Evolutionary conservation across 2,329 filamentous ascomycete species (phyloP), one percentile per base, ranked within the genome.

Genomic region (Ceratocystiopsis minuta): DNA sequence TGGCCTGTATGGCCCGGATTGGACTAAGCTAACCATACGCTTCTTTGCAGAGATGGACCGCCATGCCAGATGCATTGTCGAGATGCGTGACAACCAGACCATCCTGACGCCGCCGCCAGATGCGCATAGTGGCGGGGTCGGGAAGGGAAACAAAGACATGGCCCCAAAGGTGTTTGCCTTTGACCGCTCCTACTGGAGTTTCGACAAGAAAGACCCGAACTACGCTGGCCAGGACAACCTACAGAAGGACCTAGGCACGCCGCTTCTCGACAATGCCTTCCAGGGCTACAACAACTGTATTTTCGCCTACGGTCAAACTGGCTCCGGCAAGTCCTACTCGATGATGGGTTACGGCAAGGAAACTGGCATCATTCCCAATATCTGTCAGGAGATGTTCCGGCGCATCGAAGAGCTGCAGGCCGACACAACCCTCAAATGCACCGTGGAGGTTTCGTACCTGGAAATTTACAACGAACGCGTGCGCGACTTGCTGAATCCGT

Each of bases 391-490:
- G 60, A 70, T 98, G 40, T 98, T 98, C 57, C 78, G 94, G 63
- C 76, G 90, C 43, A 95, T 98, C 56, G 80, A 88, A 49, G 73
- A 76, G 36, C 70, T 74, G 24, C 68, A 74, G 42, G 78, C 82
- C 50, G 80, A 92, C 54, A 81, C 81, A 42, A 92, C 90, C 60
- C 85, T 94, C 57, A 93, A 84, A 51, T 98, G 95, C 68, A 90
- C 88, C 53, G 90, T 98, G 49, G 81, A 90, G 48, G 90, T 96
- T 24, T 95, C 87, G 4, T 98, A 98, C 64, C 96, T 98, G 55
- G 90, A 98, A 58, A 90, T 98, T 47, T 98, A 98, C 71, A 98
- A 98, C 61, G 90, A 98, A 63, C 90, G 96, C 60, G 90, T 98
- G 39, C 83, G 90, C 45, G 90, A 98, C 56, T 66, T 98, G 33